Conservation (phyloP, 1,284 basidiomycete species). For the Austroboletus rostrupii region DNA sequence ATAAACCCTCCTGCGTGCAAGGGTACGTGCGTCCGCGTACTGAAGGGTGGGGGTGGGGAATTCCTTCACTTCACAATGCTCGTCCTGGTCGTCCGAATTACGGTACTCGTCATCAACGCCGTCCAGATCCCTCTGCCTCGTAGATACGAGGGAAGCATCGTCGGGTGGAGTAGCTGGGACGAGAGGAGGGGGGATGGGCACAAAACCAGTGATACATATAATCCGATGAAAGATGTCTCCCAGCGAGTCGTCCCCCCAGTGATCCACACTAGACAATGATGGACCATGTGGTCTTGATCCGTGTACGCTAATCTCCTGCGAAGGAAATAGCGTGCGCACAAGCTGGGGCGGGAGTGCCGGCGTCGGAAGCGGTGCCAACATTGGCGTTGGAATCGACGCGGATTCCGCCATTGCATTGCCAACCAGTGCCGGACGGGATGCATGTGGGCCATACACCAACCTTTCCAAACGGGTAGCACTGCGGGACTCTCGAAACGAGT, state of each 20-base stretch:
- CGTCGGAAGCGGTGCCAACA: conserved; percentile 8
- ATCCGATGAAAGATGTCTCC: conserved; percentile 36
- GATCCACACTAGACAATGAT: conserved; percentile 13
- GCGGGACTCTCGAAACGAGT: conserved; percentile 7
- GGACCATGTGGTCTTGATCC: conserved; percentile 24
- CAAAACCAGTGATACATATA: conserved; percentile 37
- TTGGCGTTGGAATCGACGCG: background rate
- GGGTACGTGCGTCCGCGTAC: conserved; percentile 33
- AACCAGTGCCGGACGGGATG: background rate
- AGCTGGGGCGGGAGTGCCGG: conserved; percentile 29
- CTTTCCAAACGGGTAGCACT: conserved; percentile 13
- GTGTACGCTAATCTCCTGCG: conserved; percentile 9
- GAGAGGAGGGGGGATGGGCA: conserved; percentile 20
- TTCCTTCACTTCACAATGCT: background rate
- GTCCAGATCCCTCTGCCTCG: background rate
- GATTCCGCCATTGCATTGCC: too few species aligned
- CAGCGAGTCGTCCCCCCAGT: conserved; percentile 23
- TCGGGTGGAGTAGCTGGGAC: background rate
- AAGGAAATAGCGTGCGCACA: conserved; percentile 26
- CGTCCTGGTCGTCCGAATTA: background rate
- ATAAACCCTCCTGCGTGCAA: conserved; percentile 44
- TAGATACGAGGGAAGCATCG: background rate
- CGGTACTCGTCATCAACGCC: background rate
- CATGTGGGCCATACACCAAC: conserved; percentile 20
- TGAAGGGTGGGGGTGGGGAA: conserved; percentile 23